A percentile compares a stretch with the other conserved stretches of the same genome.
These are phyloP conservation scores for Mrakia hoshinonis DNA, from an alignment of 768 basidiomycete genomes.

Conservation along the genomic window DNA sequence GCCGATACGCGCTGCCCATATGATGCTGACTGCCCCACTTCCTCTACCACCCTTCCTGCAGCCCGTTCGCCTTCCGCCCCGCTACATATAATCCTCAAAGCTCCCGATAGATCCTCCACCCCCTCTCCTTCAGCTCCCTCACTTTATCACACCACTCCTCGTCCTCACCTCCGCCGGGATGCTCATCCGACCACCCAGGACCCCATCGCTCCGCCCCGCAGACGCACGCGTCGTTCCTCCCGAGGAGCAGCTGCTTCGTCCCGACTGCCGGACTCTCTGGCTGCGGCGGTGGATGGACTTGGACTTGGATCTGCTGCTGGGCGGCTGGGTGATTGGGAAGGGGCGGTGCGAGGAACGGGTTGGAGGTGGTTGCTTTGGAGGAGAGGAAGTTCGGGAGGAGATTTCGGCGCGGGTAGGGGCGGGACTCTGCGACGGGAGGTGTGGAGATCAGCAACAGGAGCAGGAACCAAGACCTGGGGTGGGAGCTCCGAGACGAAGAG, in stretches of 20 bases:
- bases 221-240: background rate
- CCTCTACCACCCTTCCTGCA: background rate
- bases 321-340: background rate
- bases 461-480: background rate
- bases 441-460: background rate
- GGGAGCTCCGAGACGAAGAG: background rate
- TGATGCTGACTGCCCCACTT: too few species aligned
- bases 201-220: background rate
- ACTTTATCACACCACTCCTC: background rate
- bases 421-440: background rate
- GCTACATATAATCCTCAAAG: background rate
- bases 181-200: background rate
- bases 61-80: background rate
- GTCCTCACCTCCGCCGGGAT: background rate
- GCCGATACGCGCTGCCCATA: too few species aligned
- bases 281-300: background rate
- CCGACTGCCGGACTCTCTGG: background rate
- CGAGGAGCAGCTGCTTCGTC: background rate
- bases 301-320: background rate
- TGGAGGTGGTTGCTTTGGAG: background rate
- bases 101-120: conserved; percentile 1
- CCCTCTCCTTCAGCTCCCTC: background rate
- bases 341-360: conserved; percentile 1
- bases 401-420: conserved; percentile 11
- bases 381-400: conserved; percentile 13